phyloP scores from a whole-genome alignment of 108 stramenopile species.

The Skeletonema costatum region DNA sequence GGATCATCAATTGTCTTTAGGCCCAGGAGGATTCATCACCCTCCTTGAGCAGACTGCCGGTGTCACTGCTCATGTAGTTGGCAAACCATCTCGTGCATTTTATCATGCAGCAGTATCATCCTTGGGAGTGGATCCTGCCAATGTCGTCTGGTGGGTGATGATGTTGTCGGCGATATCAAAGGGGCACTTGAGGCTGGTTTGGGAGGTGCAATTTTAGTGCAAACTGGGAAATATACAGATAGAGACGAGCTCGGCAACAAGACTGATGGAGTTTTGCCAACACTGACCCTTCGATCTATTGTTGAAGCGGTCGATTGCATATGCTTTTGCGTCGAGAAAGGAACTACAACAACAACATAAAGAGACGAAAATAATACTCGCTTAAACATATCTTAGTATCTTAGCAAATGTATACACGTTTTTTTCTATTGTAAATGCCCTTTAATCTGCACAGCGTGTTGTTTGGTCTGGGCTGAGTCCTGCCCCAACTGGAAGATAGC shows the following conservation, averaged over 20 bases:
- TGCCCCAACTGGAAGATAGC: slow-evolving; percentile 83
- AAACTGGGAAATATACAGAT: slow-evolving; percentile 63
- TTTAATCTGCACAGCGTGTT: slow-evolving; percentile 84
- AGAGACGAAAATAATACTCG: too few relatives aligned
- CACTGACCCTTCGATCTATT: slow-evolving; percentile 47
- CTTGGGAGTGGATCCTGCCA: slow-evolving; percentile 29
- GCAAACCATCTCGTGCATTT: slow-evolving; percentile 66
- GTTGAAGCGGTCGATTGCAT: slow-evolving; percentile 75
- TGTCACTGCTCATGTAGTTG: slow-evolving; percentile 50
- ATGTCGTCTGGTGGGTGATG: slow-evolving; percentile 73
- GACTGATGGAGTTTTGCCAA: slow-evolving; percentile 30
- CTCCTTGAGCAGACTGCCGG: slow-evolving; percentile 54
- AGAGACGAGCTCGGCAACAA: slow-evolving; percentile 51
- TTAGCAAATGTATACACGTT: not conserved
- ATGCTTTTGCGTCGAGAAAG: not conserved
- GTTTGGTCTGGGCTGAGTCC: slow-evolving; percentile 74
- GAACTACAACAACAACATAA: not conserved
- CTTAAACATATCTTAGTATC: not conserved
- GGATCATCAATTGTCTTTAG: slow-evolving; percentile 51
- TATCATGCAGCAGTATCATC: slow-evolving; percentile 51
- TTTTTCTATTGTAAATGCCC: not conserved
- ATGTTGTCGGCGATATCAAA: slow-evolving; percentile 58
- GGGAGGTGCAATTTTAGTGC: slow-evolving; percentile 60
- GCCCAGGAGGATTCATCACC: slow-evolving; percentile 71
- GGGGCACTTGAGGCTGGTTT: slow-evolving; percentile 65